Conservation (phyloP, 2,329 filamentous ascomycete genomes). For the Huntiella bhutanensis region DNA sequence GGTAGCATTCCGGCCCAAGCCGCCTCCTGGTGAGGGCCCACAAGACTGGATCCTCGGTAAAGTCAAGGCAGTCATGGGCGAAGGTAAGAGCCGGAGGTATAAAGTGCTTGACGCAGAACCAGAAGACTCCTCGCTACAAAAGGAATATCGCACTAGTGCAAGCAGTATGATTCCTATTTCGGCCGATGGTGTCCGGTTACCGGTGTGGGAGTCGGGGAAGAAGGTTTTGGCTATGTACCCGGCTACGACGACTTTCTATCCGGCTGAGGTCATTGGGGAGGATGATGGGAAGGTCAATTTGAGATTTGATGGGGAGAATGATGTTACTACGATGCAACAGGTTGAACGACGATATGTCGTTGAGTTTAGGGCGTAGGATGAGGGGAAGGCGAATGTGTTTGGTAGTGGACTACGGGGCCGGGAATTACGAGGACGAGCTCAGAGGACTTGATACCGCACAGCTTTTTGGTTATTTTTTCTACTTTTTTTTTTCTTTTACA, state of each 20-base stretch:
- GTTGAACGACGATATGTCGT: conserved; percentile 61
- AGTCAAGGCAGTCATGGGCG: conserved; percentile 55
- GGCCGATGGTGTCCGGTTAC: conserved; percentile 28
- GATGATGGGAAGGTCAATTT: conserved; percentile 38
- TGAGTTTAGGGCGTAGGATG: conserved; percentile 34
- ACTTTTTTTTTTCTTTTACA: neutral
- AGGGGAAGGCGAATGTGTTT: neutral
- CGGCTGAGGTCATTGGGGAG: conserved; percentile 57
- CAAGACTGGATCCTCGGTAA: conserved; percentile 58
- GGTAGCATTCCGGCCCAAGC: conserved; percentile 46
- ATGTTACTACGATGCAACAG: conserved; percentile 52
- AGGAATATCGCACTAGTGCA: conserved; percentile 52
- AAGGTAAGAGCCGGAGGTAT: conserved; percentile 60
- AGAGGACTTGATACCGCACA: neutral
- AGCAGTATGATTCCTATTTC: conserved; percentile 64
- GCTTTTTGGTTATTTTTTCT: neutral
- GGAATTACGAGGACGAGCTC: neutral
- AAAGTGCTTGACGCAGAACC: conserved; percentile 66
- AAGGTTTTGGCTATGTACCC: conserved; percentile 64
- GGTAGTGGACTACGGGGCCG: neutral
- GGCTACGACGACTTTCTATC: conserved; percentile 71
- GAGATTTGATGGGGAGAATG: conserved; percentile 65
- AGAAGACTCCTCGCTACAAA: conserved; percentile 42
- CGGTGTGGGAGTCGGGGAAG: conserved; percentile 47
- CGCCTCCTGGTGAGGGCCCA: conserved; percentile 25